phyloP scores from a whole-genome alignment of 2,329 filamentous ascomycete species.

The Xylariaceae sp. region DNA sequence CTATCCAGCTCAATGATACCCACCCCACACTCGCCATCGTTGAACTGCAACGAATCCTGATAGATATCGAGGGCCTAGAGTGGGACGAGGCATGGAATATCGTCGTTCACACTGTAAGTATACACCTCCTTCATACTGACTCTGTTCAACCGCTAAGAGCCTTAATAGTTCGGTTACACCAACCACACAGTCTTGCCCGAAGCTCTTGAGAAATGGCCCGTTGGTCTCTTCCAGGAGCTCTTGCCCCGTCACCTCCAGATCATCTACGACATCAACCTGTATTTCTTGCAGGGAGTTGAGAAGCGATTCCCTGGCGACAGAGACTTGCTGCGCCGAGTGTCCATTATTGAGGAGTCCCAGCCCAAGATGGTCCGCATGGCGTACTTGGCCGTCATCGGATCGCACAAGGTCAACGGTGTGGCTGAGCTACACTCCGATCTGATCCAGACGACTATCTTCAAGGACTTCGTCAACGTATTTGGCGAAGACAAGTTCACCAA shows the following conservation, averaged over 20 bases:
- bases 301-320: constrained; percentile 83
- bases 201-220: constrained; percentile 97
- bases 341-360: constrained; percentile 93
- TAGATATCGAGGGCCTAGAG: constrained; percentile 83
- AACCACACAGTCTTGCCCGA: constrained; percentile 98
- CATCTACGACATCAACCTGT: constrained; percentile 96
- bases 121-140: neutral
- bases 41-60: constrained; percentile 85
- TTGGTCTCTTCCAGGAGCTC: constrained; percentile 84
- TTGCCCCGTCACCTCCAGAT: constrained; percentile 93
- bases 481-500: constrained; percentile 98
- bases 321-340: constrained; percentile 80
- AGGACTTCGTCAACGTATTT: constrained; percentile 93
- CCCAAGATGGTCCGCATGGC: constrained; percentile 99
- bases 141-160: constrained; percentile 14
- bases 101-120: constrained; percentile 59
- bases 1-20: constrained; percentile 97
- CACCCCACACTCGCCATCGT: constrained; percentile 95
- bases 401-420: constrained; percentile 98
- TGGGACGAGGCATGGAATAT: constrained; percentile 93
- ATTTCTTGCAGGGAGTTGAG: constrained; percentile 88
- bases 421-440: constrained; percentile 96
- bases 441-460: constrained; percentile 99
- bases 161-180: constrained; percentile 84
- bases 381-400: constrained; percentile 87